Evolutionary conservation across 1,139 yeast species (phyloP).

Genomic region (Suhomyces wounanorum): DNA sequence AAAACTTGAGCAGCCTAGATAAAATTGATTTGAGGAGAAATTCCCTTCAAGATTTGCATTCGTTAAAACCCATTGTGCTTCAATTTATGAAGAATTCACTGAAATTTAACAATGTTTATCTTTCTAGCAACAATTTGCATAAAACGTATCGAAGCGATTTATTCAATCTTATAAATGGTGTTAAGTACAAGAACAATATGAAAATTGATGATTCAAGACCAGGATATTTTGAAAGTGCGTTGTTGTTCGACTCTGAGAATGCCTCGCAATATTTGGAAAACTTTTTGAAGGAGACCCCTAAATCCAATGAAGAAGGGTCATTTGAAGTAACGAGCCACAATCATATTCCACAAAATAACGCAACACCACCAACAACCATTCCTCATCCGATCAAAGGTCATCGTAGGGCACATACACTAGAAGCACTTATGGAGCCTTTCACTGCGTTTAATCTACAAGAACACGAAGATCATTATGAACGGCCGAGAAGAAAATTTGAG

Average conservation of each 20-base stretch:
- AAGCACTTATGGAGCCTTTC: conserved; percentile 21
- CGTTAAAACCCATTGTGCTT: conserved; percentile 39
- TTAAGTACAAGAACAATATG: conserved; percentile 47
- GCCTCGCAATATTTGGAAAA: conserved; percentile 47
- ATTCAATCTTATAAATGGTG: conserved; percentile 57
- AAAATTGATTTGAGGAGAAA: conserved; percentile 62
- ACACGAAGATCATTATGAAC: conserved; percentile 13
- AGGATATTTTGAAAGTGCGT: conserved; percentile 62
- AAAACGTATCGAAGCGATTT: conserved; percentile 55
- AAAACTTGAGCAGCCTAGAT: conserved; percentile 46
- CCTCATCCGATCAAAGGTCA: conserved; percentile 12
- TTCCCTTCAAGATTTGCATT: conserved; percentile 32
- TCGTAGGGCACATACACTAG: conserved; percentile 19
- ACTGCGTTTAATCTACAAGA: conserved; percentile 13
- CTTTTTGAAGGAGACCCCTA: conserved; percentile 28
- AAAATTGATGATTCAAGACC: conserved; percentile 65
- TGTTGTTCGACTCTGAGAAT: conserved; percentile 51
- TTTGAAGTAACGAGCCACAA: neutral
- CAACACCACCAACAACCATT: conserved; percentile 3
- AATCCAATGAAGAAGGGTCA: neutral
- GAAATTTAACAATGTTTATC: conserved; percentile 35
- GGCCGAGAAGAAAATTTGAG: conserved; percentile 20
- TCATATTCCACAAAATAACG: conserved; percentile 20
- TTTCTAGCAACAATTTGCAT: conserved; percentile 48
- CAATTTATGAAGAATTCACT: conserved; percentile 36